Percentiles rank a stretch among this genome's conserved stretches.
Conservation (phyloP, 2,329 filamentous ascomycete genomes). For the Xylaria sp. region DNA sequence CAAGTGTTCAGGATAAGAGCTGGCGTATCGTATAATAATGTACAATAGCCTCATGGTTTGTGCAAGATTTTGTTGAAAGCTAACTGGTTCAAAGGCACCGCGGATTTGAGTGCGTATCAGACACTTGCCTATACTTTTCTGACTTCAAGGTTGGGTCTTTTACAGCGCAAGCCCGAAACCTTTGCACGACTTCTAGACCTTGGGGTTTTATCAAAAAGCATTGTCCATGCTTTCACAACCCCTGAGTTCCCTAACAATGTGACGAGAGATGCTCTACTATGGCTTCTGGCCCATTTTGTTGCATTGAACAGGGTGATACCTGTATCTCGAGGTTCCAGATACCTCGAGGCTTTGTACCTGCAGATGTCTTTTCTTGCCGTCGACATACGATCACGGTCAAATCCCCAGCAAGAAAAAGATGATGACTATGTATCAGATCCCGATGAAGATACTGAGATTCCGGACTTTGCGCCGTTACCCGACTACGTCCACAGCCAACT, state of each 20-base stretch:
- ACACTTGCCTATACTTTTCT: constrained; percentile 49
- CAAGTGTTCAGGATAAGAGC: background rate
- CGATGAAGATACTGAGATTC: constrained; percentile 48
- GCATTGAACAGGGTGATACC: constrained; percentile 60
- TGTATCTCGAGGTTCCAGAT: constrained; percentile 47
- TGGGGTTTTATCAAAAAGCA: constrained; percentile 55
- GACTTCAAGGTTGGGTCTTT: constrained; percentile 51
- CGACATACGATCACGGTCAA: constrained; percentile 60
- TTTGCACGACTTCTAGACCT: constrained; percentile 56
- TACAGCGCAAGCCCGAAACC: constrained; percentile 54
- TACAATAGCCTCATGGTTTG: background rate
- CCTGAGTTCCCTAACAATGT: constrained; percentile 42
- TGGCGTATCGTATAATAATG: background rate
- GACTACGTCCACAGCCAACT: constrained; percentile 74
- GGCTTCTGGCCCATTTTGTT: constrained; percentile 75
- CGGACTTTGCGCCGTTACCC: constrained; percentile 53
- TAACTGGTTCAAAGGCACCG: constrained; percentile 32
- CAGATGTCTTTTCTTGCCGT: constrained; percentile 64
- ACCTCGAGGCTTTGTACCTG: constrained; percentile 64
- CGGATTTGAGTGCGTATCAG: constrained; percentile 41
- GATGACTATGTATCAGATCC: constrained; percentile 58
- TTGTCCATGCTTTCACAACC: constrained; percentile 52
- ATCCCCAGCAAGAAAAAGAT: constrained; percentile 43
- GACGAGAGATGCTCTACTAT: constrained; percentile 62
- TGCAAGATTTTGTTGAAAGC: background rate